Evolutionary conservation across 2,329 filamentous ascomycete species (phyloP).

Genomic region (Fonsecaea pedrosoi): DNA sequence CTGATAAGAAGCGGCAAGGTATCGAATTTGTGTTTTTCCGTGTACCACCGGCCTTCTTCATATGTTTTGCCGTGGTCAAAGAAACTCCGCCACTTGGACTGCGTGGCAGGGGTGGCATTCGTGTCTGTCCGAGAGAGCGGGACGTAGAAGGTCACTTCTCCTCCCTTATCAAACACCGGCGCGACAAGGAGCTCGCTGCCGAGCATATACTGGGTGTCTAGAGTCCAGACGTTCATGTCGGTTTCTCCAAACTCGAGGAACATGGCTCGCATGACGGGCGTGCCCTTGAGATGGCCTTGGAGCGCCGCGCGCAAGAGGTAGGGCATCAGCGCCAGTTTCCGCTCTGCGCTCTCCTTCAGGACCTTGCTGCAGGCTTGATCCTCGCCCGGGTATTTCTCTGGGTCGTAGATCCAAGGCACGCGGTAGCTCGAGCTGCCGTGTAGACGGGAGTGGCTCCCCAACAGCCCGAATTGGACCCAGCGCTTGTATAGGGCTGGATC

Average conservation of each 20-base stretch:
- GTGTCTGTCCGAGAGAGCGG: constrained; percentile 44
- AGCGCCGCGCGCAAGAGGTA: constrained; percentile 63
- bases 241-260: constrained; percentile 71
- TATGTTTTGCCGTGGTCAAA: constrained; percentile 54
- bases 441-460: constrained; percentile 73
- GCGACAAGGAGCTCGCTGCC: constrained; percentile 69
- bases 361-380: constrained; percentile 64
- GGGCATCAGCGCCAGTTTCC: constrained; percentile 65
- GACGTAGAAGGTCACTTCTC: constrained; percentile 70
- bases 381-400: constrained; percentile 30
- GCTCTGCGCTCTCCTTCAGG: constrained; percentile 59
- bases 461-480: constrained; percentile 76
- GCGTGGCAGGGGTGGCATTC: constrained; percentile 55
- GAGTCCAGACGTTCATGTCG: constrained; percentile 70
- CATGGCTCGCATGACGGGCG: constrained; percentile 69
- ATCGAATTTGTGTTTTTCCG: constrained; percentile 65
- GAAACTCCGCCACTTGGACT: constrained; percentile 56
- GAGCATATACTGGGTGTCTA: constrained; percentile 78
- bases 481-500: constrained; percentile 75
- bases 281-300: constrained; percentile 59
- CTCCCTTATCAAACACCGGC: constrained; percentile 68
- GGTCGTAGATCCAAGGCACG: constrained; percentile 76
- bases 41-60: constrained; percentile 61
- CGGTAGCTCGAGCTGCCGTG: constrained; percentile 74
- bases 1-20: constrained; percentile 66